A percentile compares a stretch with the other conserved stretches of the same genome.
Evolutionary conservation across 2,329 filamentous ascomycete genomes (phyloP).

Genomic region (Fusarium odoratissimum): DNA sequence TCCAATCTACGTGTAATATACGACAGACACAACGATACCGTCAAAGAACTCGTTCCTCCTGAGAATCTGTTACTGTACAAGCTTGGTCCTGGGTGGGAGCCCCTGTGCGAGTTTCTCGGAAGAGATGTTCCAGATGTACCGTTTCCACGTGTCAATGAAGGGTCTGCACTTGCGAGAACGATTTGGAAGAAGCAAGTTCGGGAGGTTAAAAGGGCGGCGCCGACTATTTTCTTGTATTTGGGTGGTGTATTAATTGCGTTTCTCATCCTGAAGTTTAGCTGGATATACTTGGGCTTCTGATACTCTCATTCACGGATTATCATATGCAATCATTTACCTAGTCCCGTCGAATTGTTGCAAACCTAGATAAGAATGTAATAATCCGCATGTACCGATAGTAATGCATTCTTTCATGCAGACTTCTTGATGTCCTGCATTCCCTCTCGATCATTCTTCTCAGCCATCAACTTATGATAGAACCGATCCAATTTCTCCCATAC

Average conservation of each 20-base stretch:
- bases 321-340: no score
- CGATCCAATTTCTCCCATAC: background rate
- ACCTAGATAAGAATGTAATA: no score
- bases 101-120: background rate
- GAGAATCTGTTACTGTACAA: background rate
- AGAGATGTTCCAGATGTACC: background rate
- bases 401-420: background rate
- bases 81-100: background rate
- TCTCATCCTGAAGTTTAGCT: background rate
- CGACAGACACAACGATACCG: background rate
- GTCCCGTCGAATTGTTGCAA: no score
- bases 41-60: background rate
- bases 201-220: background rate
- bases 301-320: no score
- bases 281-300: no score
- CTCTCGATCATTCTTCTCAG: background rate
- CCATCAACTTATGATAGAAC: background rate
- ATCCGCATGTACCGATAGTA: no score
- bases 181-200: background rate
- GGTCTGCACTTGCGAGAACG: background rate
- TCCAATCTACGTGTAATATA: background rate
- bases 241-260: background rate
- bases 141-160: background rate
- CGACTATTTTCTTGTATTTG: background rate
- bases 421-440: fast-evolving